Evolutionary conservation across 2,329 filamentous ascomycete genomes (phyloP).

Genomic region (Camptophora hylomeconis): DNA sequence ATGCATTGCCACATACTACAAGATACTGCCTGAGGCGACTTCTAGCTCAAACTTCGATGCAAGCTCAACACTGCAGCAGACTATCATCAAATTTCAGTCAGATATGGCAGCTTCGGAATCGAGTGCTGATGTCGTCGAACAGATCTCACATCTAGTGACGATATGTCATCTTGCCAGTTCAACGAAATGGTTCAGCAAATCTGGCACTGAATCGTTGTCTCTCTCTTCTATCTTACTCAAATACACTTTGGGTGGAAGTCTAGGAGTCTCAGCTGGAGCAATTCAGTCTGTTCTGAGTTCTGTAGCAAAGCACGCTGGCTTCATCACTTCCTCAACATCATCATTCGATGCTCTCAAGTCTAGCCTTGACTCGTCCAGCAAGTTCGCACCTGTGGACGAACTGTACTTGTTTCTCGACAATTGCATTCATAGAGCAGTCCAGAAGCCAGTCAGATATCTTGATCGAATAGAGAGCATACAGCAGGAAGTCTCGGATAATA

Average conservation of each 20-base stretch:
- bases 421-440: slow-evolving; percentile 61
- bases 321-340: slow-evolving; percentile 20
- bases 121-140: slow-evolving; percentile 49
- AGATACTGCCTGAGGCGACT: slow-evolving; percentile 64
- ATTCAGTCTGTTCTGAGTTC: slow-evolving; percentile 22
- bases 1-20: slow-evolving; percentile 72
- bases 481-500: slow-evolving; percentile 18
- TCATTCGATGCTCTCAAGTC: slow-evolving; percentile 26
- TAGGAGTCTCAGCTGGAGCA: too few relatives aligned
- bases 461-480: slow-evolving; percentile 31
- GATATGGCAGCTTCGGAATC: slow-evolving; percentile 32
- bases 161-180: slow-evolving; percentile 69
- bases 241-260: not conserved
- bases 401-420: slow-evolving; percentile 70
- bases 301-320: slow-evolving; percentile 25
- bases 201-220: slow-evolving; percentile 14
- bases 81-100: slow-evolving; percentile 49
- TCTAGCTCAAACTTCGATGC: slow-evolving; percentile 81
- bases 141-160: slow-evolving; percentile 67
- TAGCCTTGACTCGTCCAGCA: slow-evolving; percentile 25
- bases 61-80: slow-evolving; percentile 58
- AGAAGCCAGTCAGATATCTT: slow-evolving; percentile 70
- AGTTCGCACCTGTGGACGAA: slow-evolving; percentile 21
- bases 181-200: slow-evolving; percentile 82
- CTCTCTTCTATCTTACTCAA: slow-evolving; percentile 3